These are phyloP conservation scores for Monilinia laxa DNA, from an alignment of 2,329 filamentous ascomycete genomes.

Conservation along the genomic window DNA sequence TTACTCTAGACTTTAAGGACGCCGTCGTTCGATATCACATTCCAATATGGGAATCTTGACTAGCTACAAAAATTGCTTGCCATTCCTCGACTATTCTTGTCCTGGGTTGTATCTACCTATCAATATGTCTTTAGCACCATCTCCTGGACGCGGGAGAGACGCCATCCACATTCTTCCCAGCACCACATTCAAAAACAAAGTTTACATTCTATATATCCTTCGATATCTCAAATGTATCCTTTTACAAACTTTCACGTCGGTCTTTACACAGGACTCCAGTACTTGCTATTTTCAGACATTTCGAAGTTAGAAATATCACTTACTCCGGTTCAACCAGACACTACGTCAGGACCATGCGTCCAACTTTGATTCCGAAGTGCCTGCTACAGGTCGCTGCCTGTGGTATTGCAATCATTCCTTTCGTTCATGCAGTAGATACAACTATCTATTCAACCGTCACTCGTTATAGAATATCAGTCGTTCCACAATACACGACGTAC, in stretches of 20 bases:
- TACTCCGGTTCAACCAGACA: slow-evolving; percentile 9
- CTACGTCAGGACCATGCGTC: slow-evolving; percentile 23
- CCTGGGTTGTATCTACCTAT: not conserved
- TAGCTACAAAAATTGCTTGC: not conserved
- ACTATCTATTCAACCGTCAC: slow-evolving; percentile 18
- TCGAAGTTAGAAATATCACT: slow-evolving; percentile 15
- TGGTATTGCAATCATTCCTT: slow-evolving; percentile 16
- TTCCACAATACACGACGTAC: slow-evolving; percentile 18
- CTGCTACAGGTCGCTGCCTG: slow-evolving; percentile 16
- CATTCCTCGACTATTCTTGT: slow-evolving; percentile 17
- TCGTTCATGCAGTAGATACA: not conserved
- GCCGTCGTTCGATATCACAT: slow-evolving; percentile 8
- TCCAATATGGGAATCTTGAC: slow-evolving; percentile 14
- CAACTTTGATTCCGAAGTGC: slow-evolving; percentile 13
- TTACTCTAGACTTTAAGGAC: not conserved
- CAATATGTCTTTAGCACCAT: not conserved
- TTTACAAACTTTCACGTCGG: slow-evolving; percentile 14
- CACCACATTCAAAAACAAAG: slow-evolving; percentile 6
- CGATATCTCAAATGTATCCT: not conserved
- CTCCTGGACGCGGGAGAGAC: slow-evolving; percentile 9
- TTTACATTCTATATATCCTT: slow-evolving; percentile 19
- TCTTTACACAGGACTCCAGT: slow-evolving; percentile 16
- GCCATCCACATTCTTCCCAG: slow-evolving; percentile 21
- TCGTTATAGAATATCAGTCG: slow-evolving; percentile 19
- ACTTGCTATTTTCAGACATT: slow-evolving; percentile 18